These are phyloP conservation scores for Neonectria neomacrospora DNA, from an alignment of 2,329 filamentous ascomycete genomes.

Conservation along the genomic window DNA sequence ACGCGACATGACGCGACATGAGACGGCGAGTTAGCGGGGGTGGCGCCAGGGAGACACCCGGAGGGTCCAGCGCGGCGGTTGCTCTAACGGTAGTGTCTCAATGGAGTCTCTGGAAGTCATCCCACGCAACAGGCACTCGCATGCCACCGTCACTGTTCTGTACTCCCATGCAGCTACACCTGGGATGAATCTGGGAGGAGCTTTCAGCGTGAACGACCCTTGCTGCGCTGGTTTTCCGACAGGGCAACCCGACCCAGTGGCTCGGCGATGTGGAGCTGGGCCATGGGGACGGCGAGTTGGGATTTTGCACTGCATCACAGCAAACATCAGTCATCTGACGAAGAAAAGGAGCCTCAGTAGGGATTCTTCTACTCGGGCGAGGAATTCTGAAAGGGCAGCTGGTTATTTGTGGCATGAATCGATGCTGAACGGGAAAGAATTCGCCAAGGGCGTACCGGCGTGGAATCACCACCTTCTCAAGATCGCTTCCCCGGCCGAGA, in stretches of 20 bases:
- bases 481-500: not conserved
- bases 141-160: not conserved
- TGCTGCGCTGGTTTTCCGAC: not conserved
- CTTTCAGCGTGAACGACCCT: not conserved
- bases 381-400: not conserved
- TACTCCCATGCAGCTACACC: not conserved
- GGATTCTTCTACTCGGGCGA: not conserved
- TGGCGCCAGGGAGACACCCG: conserved; percentile 2
- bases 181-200: not conserved
- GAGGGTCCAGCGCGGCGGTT: not conserved
- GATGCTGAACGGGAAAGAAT: not conserved
- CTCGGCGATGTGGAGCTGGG: not conserved
- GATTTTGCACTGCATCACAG: not conserved
- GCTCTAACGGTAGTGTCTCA: not conserved
- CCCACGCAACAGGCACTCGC: not conserved
- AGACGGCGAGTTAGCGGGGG: conserved; percentile 5
- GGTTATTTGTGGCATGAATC: not conserved
- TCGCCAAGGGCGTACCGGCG: not conserved
- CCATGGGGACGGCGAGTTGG: not conserved
- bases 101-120: not conserved
- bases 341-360: not conserved
- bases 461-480: not conserved
- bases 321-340: not conserved
- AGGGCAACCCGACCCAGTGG: not conserved
- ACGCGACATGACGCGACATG: conserved; percentile 7